phyloP scores from a whole-genome alignment of 495 filamentous ascomycete species.

The Neurospora sp. region DNA sequence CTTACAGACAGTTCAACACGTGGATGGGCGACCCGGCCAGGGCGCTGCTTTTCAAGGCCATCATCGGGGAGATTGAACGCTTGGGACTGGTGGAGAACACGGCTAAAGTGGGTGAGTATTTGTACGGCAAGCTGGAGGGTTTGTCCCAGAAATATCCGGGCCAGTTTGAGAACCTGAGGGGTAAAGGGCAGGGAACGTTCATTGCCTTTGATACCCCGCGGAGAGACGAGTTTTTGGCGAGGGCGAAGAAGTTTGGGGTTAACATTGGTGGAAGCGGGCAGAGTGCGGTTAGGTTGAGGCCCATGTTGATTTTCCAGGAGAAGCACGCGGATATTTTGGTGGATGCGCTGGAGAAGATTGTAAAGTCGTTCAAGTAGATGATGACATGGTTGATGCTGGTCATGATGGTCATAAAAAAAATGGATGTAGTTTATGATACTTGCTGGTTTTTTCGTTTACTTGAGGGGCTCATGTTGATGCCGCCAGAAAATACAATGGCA shows the following conservation, averaged over 20 bases:
- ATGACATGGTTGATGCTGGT: not conserved
- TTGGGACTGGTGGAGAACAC: constrained; percentile 74
- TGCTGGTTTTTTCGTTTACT: not conserved
- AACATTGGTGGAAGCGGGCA: constrained; percentile 89
- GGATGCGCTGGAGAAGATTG: constrained; percentile 61
- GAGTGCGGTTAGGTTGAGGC: constrained; percentile 72
- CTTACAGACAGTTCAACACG: constrained; percentile 99
- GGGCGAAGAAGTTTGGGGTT: constrained; percentile 72
- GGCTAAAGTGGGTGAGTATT: constrained; percentile 70
- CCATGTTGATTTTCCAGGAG: constrained; percentile 95
- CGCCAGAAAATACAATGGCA: not conserved
- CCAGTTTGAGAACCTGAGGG: constrained; percentile 81
- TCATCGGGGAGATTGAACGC: constrained; percentile 80
- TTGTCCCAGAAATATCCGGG: constrained; percentile 68
- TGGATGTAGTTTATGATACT: not conserved
- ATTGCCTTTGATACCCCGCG: constrained; percentile 89
- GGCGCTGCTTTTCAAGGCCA: constrained; percentile 83
- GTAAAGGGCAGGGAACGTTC: constrained; percentile 92
- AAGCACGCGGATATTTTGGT: constrained; percentile 63
- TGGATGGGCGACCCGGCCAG: constrained; percentile 98
- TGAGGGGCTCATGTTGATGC: not conserved
- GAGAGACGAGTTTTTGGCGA: constrained; percentile 73
- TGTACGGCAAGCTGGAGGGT: constrained; percentile 59
- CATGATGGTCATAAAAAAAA: not conserved
- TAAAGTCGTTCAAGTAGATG: constrained; percentile 32